Evolutionary conservation across 2,329 filamentous ascomycete genomes (phyloP).

Genomic region (Amauroascus verrucosus): DNA sequence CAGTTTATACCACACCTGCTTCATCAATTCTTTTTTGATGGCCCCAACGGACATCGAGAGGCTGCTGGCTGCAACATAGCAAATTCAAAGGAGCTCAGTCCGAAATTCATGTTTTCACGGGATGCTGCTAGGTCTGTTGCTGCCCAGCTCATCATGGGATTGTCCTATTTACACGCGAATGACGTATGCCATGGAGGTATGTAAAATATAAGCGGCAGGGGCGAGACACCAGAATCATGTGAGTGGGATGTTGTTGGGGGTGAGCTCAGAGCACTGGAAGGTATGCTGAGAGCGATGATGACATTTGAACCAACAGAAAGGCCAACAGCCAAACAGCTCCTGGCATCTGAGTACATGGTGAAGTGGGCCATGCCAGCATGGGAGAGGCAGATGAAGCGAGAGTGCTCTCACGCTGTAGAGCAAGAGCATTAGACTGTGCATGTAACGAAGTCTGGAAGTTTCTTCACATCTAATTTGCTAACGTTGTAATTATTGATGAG

Average conservation of each 20-base stretch:
- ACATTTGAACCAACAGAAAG: constrained; percentile 18
- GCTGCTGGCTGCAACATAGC: constrained; percentile 16
- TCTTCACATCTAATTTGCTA: too few relatives aligned
- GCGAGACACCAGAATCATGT: constrained; percentile 19
- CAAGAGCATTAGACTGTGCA: not conserved
- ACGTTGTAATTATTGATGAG: too few relatives aligned
- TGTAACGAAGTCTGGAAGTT: too few relatives aligned
- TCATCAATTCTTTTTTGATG: constrained; percentile 16
- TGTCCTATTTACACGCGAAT: constrained; percentile 18
- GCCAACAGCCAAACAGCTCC: constrained; percentile 17
- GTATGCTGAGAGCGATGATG: constrained; percentile 19
- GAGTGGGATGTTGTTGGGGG: constrained; percentile 21
- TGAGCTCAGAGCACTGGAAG: constrained; percentile 18
- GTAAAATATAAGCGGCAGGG: constrained; percentile 13
- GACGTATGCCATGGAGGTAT: constrained; percentile 19
- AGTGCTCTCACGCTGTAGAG: not conserved
- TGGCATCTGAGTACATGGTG: constrained; percentile 18
- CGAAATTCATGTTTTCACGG: constrained; percentile 19
- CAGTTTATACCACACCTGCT: constrained; percentile 12
- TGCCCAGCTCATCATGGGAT: constrained; percentile 18
- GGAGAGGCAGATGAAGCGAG: constrained; percentile 16
- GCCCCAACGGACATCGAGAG: constrained; percentile 15
- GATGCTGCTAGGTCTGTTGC: constrained; percentile 19
- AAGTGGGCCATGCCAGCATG: constrained; percentile 20
- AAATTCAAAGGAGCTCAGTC: constrained; percentile 16